Base-by-base conservation (phyloP, 202 grass and related monocot genomes). In the Elaeis oleifera region DNA sequence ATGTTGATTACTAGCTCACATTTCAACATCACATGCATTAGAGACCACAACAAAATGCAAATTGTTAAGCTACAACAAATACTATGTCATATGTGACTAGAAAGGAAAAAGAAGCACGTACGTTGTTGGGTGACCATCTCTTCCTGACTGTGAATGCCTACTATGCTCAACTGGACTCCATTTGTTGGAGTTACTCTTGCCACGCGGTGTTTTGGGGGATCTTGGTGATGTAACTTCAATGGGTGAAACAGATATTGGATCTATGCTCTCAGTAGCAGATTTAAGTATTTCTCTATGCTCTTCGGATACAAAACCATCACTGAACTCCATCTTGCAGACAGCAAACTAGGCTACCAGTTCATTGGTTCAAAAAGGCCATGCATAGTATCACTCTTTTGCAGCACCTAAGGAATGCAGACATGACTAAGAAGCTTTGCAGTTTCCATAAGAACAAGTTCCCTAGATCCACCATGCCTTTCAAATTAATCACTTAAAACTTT, bases 211-310 rank as follows among this genome's bases (percentile, higher is more conserved):
- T 32, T 26, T 32, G n/a, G 58, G 58, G 14, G 58, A 60, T 5
- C 4, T 31, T 3, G 58, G 58, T 6, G 58, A 60, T 60, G 58
- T 60, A 28, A 60, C 18, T 27, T 60, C 58, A 16, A 39, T 1
- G 18, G 58, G 58, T n/a, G 58, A 60, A 60, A 60, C 58, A 39
- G 58, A 29, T 32, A 18, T 29, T 31, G 28, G 58, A 60, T 60
- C 27, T 11, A 7, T 15, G 28, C 58, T 60, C 58, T 60, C 27
- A 11, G 58, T 8, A 36, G 58, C 58, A 20, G 58, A 60, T 32
- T 27, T 27, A 36, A 60, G 58, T 27, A 60, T 18, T 36, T 39
- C 58, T 11, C 28, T 16, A 18, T 60, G 58, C 58, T 60, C 58
- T 17, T 24, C 27, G 5, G 58, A 60, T 18, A 60, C 27, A 18